phyloP scores from a whole-genome alignment of 1,284 basidiomycete species.

The Ganoderma sinense region DNA sequence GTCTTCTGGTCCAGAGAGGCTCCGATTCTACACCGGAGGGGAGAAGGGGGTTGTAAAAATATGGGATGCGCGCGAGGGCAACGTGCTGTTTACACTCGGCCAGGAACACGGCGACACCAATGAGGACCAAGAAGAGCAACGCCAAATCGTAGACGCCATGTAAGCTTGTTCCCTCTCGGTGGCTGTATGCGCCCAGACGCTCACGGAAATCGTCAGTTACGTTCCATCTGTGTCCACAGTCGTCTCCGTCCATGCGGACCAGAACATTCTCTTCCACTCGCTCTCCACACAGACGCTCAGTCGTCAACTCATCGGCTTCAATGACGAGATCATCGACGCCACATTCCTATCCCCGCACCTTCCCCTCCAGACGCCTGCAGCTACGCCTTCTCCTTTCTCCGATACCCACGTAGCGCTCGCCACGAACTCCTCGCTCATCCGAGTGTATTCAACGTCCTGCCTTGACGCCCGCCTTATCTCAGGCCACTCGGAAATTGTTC shows the following conservation, averaged over 20 bases:
- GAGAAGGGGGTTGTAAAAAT: constrained; percentile 86
- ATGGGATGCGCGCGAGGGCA: constrained; percentile 82
- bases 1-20: constrained; percentile 46
- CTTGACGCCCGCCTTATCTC: constrained; percentile 86
- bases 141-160: constrained; percentile 77
- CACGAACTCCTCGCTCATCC: constrained; percentile 93
- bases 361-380: constrained; percentile 30
- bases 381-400: constrained; percentile 31
- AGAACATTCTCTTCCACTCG: constrained; percentile 93
- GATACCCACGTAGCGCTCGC: constrained; percentile 90
- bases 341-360: constrained; percentile 70
- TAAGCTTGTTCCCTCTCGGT: constrained; percentile 48
- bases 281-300: constrained; percentile 65
- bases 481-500: constrained; percentile 92
- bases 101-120: constrained; percentile 50
- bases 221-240: constrained; percentile 68
- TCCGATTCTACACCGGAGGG: constrained; percentile 88
- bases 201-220: constrained; percentile 59
- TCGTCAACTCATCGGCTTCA: constrained; percentile 96
- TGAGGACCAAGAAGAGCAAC: constrained; percentile 79
- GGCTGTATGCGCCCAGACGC: constrained; percentile 21
- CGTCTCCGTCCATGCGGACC: constrained; percentile 95
- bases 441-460: constrained; percentile 79
- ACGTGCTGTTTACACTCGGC: constrained; percentile 69
- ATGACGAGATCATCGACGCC: constrained; percentile 96